A percentile compares a stretch with the other conserved stretches of the same genome.
Evolutionary conservation across 768 basidiomycete species (phyloP).

Genomic region (Candolleomyces efflorescens): DNA sequence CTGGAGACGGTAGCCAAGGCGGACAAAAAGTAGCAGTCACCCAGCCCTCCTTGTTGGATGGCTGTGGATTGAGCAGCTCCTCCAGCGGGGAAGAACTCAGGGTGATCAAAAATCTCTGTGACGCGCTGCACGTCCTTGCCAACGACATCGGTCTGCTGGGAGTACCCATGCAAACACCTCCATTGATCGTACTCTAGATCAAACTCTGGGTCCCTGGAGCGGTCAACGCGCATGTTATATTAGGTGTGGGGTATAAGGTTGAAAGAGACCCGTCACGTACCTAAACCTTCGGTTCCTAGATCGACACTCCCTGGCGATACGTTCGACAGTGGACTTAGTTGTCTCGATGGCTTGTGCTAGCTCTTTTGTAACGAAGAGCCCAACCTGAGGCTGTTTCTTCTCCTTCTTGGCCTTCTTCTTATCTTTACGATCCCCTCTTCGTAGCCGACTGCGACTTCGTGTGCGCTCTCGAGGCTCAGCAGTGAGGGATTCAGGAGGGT

Average conservation of each 20-base stretch:
- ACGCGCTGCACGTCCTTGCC: conserved; percentile 32
- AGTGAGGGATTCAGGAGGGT: background rate
- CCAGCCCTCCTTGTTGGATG: conserved; percentile 44
- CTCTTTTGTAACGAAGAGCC: conserved; percentile 18
- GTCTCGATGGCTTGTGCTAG: conserved; percentile 42
- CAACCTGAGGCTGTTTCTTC: background rate
- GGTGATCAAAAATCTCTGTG: conserved; percentile 47
- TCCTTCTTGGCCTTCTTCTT: background rate
- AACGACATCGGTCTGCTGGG: conserved; percentile 8
- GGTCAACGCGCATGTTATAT: background rate
- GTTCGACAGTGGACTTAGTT: conserved; percentile 38
- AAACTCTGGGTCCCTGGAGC: conserved; percentile 49
- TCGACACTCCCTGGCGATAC: conserved; percentile 42
- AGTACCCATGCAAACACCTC: conserved; percentile 34
- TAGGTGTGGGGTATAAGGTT: background rate
- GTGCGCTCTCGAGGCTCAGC: background rate
- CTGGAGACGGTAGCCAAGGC: conserved; percentile 44
- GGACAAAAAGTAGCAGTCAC: conserved; percentile 53
- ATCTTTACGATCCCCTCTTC: background rate
- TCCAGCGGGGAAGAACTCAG: conserved; percentile 39
- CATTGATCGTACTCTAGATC: conserved; percentile 50
- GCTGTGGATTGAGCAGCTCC: conserved; percentile 38
- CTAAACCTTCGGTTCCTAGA: conserved; percentile 46
- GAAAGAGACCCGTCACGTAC: conserved; percentile 21
- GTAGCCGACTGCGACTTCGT: background rate